Evolutionary conservation across 1,139 yeast species (phyloP).

Genomic region (Protomyces inouyei): DNA sequence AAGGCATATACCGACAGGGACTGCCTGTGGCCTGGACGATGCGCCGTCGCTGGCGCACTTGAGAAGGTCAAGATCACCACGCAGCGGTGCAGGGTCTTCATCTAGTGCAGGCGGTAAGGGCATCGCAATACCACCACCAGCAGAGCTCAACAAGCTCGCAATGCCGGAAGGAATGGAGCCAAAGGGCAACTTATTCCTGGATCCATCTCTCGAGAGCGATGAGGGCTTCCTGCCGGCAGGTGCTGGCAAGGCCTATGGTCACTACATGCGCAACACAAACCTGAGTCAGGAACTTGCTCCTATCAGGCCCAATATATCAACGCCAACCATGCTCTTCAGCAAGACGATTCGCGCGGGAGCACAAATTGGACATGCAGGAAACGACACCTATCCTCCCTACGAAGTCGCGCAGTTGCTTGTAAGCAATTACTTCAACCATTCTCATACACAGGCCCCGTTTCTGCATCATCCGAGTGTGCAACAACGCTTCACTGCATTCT

Average conservation of each 20-base stretch:
- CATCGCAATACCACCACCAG: not conserved
- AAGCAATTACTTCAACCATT: constrained; percentile 15
- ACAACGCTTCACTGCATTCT: constrained; percentile 12
- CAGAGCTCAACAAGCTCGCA: constrained; percentile 1
- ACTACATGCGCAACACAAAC: constrained; percentile 5
- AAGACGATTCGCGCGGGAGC: constrained; percentile 8
- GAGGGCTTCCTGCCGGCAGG: constrained; percentile 13
- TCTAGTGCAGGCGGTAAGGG: not conserved
- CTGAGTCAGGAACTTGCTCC: not conserved
- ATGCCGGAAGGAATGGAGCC: constrained; percentile 24
- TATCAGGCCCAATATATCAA: not conserved
- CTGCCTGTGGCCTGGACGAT: not conserved
- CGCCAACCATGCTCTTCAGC: constrained; percentile 9
- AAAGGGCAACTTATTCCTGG: constrained; percentile 16
- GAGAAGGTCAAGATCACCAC: not conserved
- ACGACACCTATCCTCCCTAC: constrained; percentile 11
- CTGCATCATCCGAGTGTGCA: constrained; percentile 15
- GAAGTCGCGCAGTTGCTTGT: constrained; percentile 8
- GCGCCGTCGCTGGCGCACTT: not conserved
- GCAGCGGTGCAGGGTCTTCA: not conserved
- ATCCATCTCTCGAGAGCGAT: constrained; percentile 14
- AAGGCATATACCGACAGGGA: constrained; percentile 1
- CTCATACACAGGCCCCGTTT: constrained; percentile 22
- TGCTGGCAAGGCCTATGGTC: constrained; percentile 11
- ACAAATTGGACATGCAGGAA: not conserved